Percentiles rank a stretch among this genome's conserved stretches.
phyloP scores from a whole-genome alignment of 2,329 filamentous ascomycete species.

The Arthrobotrys musiformis region DNA sequence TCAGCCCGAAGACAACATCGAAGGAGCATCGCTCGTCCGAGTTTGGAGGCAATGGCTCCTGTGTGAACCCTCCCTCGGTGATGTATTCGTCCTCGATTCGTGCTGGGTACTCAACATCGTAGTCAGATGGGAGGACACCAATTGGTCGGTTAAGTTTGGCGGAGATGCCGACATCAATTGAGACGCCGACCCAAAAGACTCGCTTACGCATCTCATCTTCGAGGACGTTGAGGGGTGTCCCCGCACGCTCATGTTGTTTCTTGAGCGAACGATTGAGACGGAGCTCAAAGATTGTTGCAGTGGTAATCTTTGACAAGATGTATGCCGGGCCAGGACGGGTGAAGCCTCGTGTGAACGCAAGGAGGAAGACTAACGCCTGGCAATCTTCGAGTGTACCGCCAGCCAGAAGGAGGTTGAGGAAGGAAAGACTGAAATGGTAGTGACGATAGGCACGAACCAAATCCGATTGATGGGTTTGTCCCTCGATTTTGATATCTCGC shows the following conservation, averaged over 20 bases:
- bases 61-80: conserved; percentile 70
- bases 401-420: conserved; percentile 73
- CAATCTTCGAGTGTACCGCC: conserved; percentile 74
- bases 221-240: conserved; percentile 66
- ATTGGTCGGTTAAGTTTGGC: conserved; percentile 82
- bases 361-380: conserved; percentile 78
- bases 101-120: conserved; percentile 81
- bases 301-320: conserved; percentile 73
- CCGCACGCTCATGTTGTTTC: conserved; percentile 66
- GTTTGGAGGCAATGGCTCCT: conserved; percentile 65
- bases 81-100: conserved; percentile 77
- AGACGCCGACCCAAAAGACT: conserved; percentile 78
- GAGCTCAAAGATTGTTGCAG: conserved; percentile 77
- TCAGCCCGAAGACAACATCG: conserved; percentile 64
- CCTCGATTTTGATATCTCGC: conserved; percentile 62
- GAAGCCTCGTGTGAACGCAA: conserved; percentile 77
- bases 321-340: conserved; percentile 81
- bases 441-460: conserved; percentile 78
- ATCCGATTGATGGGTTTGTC: conserved; percentile 66
- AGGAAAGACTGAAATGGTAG: conserved; percentile 78
- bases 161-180: conserved; percentile 74
- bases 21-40: conserved; percentile 71
- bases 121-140: conserved; percentile 77
- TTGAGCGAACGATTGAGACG: conserved; percentile 78
- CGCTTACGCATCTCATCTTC: conserved; percentile 81